Conservation (phyloP, 2,329 filamentous ascomycete genomes). For the Colletotrichum somersetense region DNA sequence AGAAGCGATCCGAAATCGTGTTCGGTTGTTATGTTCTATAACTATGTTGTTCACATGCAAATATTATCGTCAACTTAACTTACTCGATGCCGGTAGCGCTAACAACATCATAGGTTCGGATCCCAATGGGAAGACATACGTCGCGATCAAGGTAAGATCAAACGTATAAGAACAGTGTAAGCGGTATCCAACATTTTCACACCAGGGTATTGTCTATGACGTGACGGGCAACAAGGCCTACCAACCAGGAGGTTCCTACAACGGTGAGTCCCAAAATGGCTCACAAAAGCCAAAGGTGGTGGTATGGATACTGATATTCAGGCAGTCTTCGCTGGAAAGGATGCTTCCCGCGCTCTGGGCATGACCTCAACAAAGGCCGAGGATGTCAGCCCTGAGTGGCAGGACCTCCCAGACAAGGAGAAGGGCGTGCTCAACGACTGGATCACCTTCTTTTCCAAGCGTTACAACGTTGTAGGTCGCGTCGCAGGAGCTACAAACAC, state of each 20-base stretch:
- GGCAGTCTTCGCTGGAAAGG: constrained; percentile 93
- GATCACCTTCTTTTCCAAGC: constrained; percentile 95
- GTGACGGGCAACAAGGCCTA: constrained; percentile 93
- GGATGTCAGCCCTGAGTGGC: constrained; percentile 86
- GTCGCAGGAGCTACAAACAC: constrained; percentile 72
- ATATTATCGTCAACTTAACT: neutral
- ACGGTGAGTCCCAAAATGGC: constrained; percentile 69
- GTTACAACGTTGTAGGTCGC: constrained; percentile 89
- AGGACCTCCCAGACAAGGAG: constrained; percentile 85
- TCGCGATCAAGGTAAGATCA: constrained; percentile 73
- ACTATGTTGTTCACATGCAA: neutral
- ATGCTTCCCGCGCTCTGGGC: constrained; percentile 91
- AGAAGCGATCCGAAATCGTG: too few relatives aligned
- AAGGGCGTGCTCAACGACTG: constrained; percentile 90
- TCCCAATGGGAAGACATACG: constrained; percentile 58
- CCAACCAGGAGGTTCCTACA: constrained; percentile 83
- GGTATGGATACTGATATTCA: neutral
- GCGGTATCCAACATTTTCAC: neutral
- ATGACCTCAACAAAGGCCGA: constrained; percentile 88
- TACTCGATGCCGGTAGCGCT: neutral
- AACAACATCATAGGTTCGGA: constrained; percentile 29
- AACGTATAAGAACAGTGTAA: fast-evolving
- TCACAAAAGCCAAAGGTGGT: neutral
- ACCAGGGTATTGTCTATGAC: constrained; percentile 90
- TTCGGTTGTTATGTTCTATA: neutral